Percentiles rank a stretch among this genome's conserved stretches.
Evolutionary conservation across 495 filamentous ascomycete species (phyloP).

Genomic region (Talaromyces proteolyticus): DNA sequence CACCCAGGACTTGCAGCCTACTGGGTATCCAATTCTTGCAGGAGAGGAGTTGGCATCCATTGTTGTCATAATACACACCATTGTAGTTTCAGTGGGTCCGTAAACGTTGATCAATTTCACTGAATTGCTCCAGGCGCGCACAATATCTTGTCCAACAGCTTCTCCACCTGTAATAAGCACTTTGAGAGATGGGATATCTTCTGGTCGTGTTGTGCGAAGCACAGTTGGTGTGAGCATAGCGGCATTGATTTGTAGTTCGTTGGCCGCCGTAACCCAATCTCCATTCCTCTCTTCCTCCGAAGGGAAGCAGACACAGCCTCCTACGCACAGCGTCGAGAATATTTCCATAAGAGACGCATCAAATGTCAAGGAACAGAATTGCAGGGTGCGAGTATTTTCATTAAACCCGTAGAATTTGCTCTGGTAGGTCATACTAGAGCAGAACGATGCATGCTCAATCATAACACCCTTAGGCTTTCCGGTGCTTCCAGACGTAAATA

Average conservation of each 20-base stretch:
- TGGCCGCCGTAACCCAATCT: not conserved
- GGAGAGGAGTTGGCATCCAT: not conserved
- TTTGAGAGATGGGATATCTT: constrained; percentile 37
- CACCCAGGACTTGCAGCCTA: constrained; percentile 28
- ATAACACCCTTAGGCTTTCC: no score
- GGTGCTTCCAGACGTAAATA: no score
- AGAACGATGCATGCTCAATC: no score
- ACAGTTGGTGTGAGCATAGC: not conserved
- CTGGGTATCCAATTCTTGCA: not conserved
- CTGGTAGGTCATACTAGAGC: no score
- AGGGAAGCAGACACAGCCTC: not conserved
- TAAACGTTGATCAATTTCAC: constrained; percentile 8
- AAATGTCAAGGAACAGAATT: no score
- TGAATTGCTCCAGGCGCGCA: not conserved
- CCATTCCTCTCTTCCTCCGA: not conserved
- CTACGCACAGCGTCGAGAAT: constrained; percentile 9
- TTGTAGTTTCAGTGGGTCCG: constrained; percentile 14
- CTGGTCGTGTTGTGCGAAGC: constrained; percentile 22
- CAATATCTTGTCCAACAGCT: constrained; percentile 1
- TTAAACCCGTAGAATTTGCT: no score
- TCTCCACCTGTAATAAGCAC: constrained; percentile 42
- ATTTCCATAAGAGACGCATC: constrained; percentile 42
- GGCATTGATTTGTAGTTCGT: not conserved
- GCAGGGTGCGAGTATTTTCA: no score
- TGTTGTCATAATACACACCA: constrained; percentile 22